These are phyloP conservation scores for Lentinula lateritia DNA, from an alignment of 768 basidiomycete genomes.

Conservation along the genomic window DNA sequence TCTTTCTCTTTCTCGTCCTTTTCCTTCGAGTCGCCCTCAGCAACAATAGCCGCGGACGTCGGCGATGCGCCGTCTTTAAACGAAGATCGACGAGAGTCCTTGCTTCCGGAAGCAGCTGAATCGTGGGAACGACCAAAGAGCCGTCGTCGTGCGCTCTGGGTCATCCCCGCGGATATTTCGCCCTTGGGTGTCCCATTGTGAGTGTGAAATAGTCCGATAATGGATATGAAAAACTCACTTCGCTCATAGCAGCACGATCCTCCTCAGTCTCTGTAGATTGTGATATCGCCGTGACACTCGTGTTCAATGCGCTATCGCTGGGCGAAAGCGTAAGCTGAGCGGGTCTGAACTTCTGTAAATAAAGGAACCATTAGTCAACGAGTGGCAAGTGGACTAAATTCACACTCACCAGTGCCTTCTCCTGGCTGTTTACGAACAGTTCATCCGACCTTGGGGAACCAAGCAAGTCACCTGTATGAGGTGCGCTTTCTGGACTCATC, in stretches of 20 bases:
- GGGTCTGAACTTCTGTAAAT: conserved; percentile 28
- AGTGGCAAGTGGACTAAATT: background rate
- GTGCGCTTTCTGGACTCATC: conserved; percentile 11
- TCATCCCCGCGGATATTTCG: conserved; percentile 20
- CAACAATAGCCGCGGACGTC: conserved; percentile 18
- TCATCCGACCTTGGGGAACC: conserved; percentile 1
- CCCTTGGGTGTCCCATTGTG: background rate
- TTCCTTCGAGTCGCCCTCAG: conserved; percentile 18
- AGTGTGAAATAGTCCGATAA: conserved; percentile 8
- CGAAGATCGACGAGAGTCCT: conserved; percentile 16
- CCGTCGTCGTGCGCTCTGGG: conserved; percentile 35
- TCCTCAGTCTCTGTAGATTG: conserved; percentile 36
- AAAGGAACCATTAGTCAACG: background rate
- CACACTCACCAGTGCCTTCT: conserved; percentile 1
- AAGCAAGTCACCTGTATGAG: conserved; percentile 14
- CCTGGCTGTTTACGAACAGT: background rate
- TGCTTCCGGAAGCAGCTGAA: conserved; percentile 23
- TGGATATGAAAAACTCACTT: conserved; percentile 41
- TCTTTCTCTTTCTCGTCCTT: conserved; percentile 21
- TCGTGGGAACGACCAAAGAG: conserved; percentile 63
- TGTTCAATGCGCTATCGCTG: conserved; percentile 53
- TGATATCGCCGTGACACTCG: conserved; percentile 30
- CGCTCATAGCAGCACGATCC: conserved; percentile 59
- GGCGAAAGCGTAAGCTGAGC: conserved; percentile 51
- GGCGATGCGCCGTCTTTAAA: conserved; percentile 14